Base-by-base conservation (phyloP, 2,329 filamentous ascomycete genomes). In the Colletotrichum incanum region DNA sequence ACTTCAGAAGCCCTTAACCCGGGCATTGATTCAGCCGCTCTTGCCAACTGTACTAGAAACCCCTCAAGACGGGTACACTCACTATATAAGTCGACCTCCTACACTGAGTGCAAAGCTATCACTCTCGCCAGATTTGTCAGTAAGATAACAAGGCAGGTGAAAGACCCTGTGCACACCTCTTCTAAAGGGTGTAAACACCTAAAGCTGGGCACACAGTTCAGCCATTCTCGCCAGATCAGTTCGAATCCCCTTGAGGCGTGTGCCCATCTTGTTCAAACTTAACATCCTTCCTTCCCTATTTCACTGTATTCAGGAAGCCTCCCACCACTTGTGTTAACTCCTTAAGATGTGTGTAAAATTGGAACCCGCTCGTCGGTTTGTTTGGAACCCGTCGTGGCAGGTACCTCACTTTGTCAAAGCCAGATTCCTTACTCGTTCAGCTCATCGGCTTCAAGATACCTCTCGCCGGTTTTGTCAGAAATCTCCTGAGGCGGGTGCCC, bases 391-490 rank as follows among this genome's bases (percentile, higher is more conserved):
- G 20, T 39, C 14, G 12, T 23, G 4, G 6, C 31, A 20, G 52
- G 52, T 16, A 8, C 31, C n/a, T n/a, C n/a, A n/a, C n/a, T n/a
- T n/a, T n/a, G n/a, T n/a, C n/a, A n/a, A n/a, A 14, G 3, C 26
- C 14, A 28, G 18, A 8, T 8, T n/a, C 8, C 14, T 28, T n/a
- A n/a, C 26, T 6, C 14, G 18, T 28, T 6, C 50, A 31, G 7
- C 18, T 39, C 20, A 1, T 11, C 52, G n/a, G 31, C 31, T 23
- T 39, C 52, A 23, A 20, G 12, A 18, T 41, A 41, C 54, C 54
- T 41, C 54, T 58, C 14, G n/a, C n/a, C 54, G n/a, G 54, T 26
- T 58, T 41, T 23, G 34, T 45, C 28, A 61, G 28, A 37, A 26
- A 16, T 20, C 20, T 6, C 11, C 47, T 23, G 16, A 47, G 58